Percentiles rank a stretch among this genome's conserved stretches.
phyloP scores from a whole-genome alignment of 495 filamentous ascomycete species.

The Cercophora newfieldiana region DNA sequence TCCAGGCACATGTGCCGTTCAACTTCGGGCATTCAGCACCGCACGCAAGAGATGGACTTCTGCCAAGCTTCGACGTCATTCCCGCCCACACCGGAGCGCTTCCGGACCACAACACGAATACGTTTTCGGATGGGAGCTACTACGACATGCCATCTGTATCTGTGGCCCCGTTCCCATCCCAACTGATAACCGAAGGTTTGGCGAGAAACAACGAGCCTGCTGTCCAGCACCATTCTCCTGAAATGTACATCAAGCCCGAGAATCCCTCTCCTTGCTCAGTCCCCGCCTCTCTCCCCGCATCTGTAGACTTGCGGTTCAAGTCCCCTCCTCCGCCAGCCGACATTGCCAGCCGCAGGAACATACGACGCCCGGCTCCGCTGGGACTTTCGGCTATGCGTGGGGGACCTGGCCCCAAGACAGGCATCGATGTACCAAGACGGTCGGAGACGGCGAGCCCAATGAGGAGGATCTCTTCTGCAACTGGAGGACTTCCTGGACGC shows the following conservation, averaged over 20 bases:
- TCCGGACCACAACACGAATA: constrained; percentile 6
- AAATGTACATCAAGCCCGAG: constrained; percentile 25
- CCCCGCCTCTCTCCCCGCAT: constrained; percentile 28
- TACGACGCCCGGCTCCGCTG: constrained; percentile 44
- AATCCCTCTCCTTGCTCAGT: constrained; percentile 31
- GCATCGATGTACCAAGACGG: constrained; percentile 39
- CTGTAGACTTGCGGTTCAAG: constrained; percentile 37
- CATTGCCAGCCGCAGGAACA: constrained; percentile 50
- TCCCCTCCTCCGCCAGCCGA: constrained; percentile 50
- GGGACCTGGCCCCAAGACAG: constrained; percentile 41
- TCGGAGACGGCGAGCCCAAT: constrained; percentile 44
- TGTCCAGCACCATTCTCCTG: constrained; percentile 19
- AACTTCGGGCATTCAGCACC: constrained; percentile 14
- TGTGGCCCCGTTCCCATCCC: constrained; percentile 25
- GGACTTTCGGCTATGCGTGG: constrained; percentile 38
- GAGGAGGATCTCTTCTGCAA: constrained; percentile 48
- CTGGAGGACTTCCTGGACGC: constrained; percentile 36
- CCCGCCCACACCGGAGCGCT: constrained; percentile 18
- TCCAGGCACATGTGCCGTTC: constrained; percentile 21
- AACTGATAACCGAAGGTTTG: constrained; percentile 22
- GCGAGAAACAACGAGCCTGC: constrained; percentile 11
- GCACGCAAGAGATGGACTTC: not conserved
- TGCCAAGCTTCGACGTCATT: constrained; percentile 9
- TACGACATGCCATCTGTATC: constrained; percentile 22
- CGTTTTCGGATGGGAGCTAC: constrained; percentile 29